Evolutionary conservation across 2,329 filamentous ascomycete genomes (phyloP), one percentile per base, ranked within the genome.

Genomic region (Triangularia verruculosa): DNA sequence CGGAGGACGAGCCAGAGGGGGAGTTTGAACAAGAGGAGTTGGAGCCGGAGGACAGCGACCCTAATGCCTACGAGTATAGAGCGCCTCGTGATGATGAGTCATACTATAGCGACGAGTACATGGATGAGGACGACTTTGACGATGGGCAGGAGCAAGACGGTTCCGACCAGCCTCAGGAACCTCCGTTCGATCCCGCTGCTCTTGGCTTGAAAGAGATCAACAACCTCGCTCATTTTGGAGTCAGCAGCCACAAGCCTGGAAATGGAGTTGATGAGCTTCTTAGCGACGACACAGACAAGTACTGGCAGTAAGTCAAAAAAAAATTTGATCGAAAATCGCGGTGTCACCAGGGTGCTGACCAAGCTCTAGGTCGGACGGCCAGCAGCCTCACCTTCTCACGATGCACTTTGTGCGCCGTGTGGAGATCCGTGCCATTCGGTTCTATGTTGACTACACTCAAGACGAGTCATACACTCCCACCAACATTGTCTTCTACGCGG

Each of bases 391-490:
- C 72, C 85, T 88, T 66, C 82, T 95, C 56, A 77, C 91, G 64
- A 90, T 95, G 47, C 92, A 95, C 76, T 95, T 95, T 76, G 88
- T 92, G 77, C 92, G 93, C 70, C 85, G 91, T 7, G 91, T 93
- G 52, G 88, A 88, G 64, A 92, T 95, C 66, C 87, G 89, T 4
- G 86, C 88, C 27, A 87, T 95, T 59, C 84, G 91, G n/a, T 86
- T 95, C 70, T 93, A 90, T 70, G 88, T 99, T 53, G 93, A 99
- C 78, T 97, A 96, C 76, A 88, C 89, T 66, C 86, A 92, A 61
- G 95, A 99, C 76, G 95, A 99, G 78, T 95, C 91, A 52, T 99
- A 99, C 76, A 99, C 95, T 2, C 95, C 95, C 0, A 98, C 93
- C 1, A 91, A 93, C 71, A 96, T 99, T 72, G 81, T 90, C 55